phyloP scores from a whole-genome alignment of 1,284 basidiomycete genomes.

The Microstroma glucosiphilum region DNA sequence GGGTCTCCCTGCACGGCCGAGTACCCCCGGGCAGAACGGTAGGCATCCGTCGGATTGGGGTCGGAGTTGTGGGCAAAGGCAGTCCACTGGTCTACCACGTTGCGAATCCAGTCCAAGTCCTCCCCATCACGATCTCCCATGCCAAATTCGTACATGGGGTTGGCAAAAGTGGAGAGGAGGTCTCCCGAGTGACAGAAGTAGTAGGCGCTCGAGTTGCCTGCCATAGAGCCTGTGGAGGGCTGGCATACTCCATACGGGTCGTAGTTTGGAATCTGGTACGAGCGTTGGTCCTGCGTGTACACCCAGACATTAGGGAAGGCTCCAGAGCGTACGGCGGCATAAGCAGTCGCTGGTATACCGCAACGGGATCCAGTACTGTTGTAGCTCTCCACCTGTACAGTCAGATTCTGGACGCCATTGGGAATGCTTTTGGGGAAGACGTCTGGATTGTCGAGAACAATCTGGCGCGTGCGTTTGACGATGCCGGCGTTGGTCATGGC shows the following conservation, averaged over 20 bases:
- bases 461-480: conserved; percentile 18
- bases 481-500: conserved; percentile 26
- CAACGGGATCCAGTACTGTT: conserved; percentile 13
- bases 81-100: conserved; percentile 13
- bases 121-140: conserved; percentile 11
- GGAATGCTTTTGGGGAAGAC: conserved; percentile 19
- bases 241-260: conserved; percentile 13
- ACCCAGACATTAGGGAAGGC: conserved; percentile 14
- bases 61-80: conserved; percentile 10
- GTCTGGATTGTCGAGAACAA: conserved; percentile 20
- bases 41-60: conserved; percentile 12
- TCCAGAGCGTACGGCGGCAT: neutral
- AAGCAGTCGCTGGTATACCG: conserved; percentile 14
- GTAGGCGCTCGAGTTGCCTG: conserved; percentile 1
- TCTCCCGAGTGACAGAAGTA: conserved; percentile 21
- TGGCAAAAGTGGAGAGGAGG: conserved; percentile 16
- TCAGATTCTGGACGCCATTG: conserved; percentile 12
- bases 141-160: conserved; percentile 9
- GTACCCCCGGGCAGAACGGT: conserved; percentile 10
- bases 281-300: conserved; percentile 12
- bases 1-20: neutral
- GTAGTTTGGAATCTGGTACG: conserved; percentile 18
- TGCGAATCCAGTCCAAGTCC: conserved; percentile 9
- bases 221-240: neutral
- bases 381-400: conserved; percentile 17